Percentiles rank a stretch among this genome's conserved stretches.
phyloP scores from a whole-genome alignment of 2,329 filamentous ascomycete species.

The Botrytis aclada region DNA sequence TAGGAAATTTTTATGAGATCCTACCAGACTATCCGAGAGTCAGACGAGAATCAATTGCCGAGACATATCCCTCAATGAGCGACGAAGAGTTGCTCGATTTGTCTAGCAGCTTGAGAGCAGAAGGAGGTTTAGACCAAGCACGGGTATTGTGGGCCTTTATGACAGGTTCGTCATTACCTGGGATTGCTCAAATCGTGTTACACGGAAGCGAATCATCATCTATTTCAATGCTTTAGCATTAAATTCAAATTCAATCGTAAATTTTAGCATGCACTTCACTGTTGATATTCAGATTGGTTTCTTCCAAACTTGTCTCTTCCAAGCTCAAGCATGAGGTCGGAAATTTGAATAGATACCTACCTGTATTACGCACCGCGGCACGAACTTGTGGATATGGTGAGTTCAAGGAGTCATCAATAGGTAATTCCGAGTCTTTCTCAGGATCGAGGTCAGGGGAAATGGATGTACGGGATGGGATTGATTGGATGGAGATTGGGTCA shows the following conservation, averaged over 20 bases:
- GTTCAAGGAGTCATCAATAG: slow-evolving; percentile 6
- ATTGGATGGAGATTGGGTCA: neutral
- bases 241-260: neutral
- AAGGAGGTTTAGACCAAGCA: too few species aligned
- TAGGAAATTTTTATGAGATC: too few species aligned
- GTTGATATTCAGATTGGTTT: accelerated
- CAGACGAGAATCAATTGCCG: too few species aligned
- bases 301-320: too few species aligned
- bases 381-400: slow-evolving; percentile 38
- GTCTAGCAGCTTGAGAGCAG: too few species aligned
- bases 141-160: too few species aligned
- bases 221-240: neutral
- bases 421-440: slow-evolving; percentile 20
- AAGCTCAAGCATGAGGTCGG: slow-evolving; percentile 30
- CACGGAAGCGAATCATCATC: slow-evolving; percentile 42
- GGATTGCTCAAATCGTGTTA: slow-evolving; percentile 43
- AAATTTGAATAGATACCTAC: slow-evolving; percentile 50
- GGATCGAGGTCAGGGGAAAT: slow-evolving; percentile 13
- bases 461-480: neutral
- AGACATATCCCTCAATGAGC: too few species aligned
- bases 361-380: slow-evolving; percentile 61
- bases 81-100: too few species aligned
- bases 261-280: neutral
- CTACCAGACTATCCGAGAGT: too few species aligned
- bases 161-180: too few species aligned